Evolutionary conservation across 192 early-diverging fungal genomes (phyloP).

Genomic region (Coemansia asiatica): DNA sequence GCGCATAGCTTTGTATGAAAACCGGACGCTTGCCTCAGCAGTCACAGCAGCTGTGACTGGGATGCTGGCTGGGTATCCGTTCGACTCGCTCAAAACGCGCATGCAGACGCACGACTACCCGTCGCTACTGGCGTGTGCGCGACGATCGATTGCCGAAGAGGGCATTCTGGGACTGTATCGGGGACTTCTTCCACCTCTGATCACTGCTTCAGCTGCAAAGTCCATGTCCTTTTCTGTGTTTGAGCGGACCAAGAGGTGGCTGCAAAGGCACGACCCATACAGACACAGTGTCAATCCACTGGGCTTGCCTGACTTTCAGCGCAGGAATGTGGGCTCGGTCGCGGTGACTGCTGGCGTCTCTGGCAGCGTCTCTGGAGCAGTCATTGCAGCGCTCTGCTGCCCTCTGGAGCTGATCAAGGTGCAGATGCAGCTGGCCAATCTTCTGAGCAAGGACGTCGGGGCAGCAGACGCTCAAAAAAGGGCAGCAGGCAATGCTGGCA

Average conservation of each 20-base stretch:
- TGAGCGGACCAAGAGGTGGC: constrained; percentile 64
- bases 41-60: constrained; percentile 69
- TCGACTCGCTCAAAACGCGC: constrained; percentile 94
- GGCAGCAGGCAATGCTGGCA: not conserved
- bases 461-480: not conserved
- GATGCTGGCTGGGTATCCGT: constrained; percentile 74
- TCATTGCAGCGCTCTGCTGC: constrained; percentile 69
- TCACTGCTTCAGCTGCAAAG: constrained; percentile 83
- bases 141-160: constrained; percentile 74
- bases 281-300: not conserved
- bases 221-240: constrained; percentile 91
- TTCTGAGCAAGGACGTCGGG: constrained; percentile 55
- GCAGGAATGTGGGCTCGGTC: constrained; percentile 45
- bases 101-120: constrained; percentile 93
- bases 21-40: constrained; percentile 69
- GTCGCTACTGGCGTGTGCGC: constrained; percentile 75
- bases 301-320: constrained; percentile 41
- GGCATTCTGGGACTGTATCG: constrained; percentile 84
- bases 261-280: constrained; percentile 39
- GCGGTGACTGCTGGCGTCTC: constrained; percentile 55
- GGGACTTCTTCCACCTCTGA: constrained; percentile 79
- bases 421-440: constrained; percentile 67
- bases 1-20: constrained; percentile 40
- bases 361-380: constrained; percentile 63
- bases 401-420: constrained; percentile 79